phyloP scores from a whole-genome alignment of 192 early-diverging fungal species.

The Dissophora globulifera region DNA sequence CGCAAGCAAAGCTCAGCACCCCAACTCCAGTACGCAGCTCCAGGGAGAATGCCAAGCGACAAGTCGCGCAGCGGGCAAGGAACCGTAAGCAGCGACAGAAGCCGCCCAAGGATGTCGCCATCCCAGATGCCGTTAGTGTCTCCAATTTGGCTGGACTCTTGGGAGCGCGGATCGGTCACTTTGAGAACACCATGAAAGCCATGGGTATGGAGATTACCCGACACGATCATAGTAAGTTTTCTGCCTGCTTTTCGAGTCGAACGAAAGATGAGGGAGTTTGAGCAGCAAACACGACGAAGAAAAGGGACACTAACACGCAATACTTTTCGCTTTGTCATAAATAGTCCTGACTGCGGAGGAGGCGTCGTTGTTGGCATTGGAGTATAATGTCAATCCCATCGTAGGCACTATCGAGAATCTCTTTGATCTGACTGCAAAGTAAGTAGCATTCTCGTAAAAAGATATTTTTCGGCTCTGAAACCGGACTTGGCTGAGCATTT shows the following conservation, averaged over 20 bases:
- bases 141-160: constrained; percentile 83
- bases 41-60: constrained; percentile 42
- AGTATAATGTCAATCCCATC: constrained; percentile 89
- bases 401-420: constrained; percentile 63
- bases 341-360: constrained; percentile 84
- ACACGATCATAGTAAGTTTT: constrained; percentile 72
- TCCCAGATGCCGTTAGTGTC: constrained; percentile 87
- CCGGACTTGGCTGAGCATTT: too few relatives aligned
- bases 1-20: constrained; percentile 2
- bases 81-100: constrained; percentile 38
- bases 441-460: too few relatives aligned
- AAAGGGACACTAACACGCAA: too few relatives aligned
- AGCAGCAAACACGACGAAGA: too few relatives aligned
- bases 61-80: constrained; percentile 32
- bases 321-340: too few relatives aligned
- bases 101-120: constrained; percentile 69
- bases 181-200: constrained; percentile 76
- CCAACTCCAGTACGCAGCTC: constrained; percentile 26
- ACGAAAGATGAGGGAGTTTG: too few relatives aligned
- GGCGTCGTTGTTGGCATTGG: constrained; percentile 86
- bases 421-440: constrained; percentile 69
- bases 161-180: constrained; percentile 74
- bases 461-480: too few relatives aligned
- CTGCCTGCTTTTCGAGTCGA: neutral
- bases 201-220: constrained; percentile 86